These are phyloP conservation scores for Thymus quinquecostatus DNA, from an alignment of 257 asterid species.

Conservation along the genomic window DNA sequence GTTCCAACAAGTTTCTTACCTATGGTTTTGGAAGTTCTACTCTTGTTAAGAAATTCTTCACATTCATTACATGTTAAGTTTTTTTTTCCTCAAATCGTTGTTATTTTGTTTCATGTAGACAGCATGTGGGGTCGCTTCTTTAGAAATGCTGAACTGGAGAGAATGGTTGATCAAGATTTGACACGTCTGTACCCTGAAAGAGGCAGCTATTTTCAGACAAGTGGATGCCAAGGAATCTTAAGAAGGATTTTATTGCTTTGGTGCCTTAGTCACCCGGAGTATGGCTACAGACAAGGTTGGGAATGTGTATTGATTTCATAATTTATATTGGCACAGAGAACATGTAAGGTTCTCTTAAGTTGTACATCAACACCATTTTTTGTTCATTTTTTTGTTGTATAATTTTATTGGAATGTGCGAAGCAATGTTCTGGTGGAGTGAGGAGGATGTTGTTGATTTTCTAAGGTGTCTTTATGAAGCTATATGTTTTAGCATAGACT, in stretches of 20 bases:
- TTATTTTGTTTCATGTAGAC: constrained; percentile 44
- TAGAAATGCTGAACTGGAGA: constrained; percentile 90
- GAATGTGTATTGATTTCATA: not conserved
- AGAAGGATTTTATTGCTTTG: constrained; percentile 85
- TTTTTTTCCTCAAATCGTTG: not conserved
- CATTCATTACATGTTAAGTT: not conserved
- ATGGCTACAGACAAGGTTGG: constrained; percentile 92
- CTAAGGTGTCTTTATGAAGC: constrained; percentile 12
- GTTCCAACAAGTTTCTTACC: not conserved
- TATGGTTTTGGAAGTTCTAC: constrained; percentile 2
- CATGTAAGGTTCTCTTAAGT: constrained; percentile 41
- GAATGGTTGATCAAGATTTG: constrained; percentile 96
- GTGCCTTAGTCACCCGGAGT: constrained; percentile 86
- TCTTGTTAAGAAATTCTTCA: not conserved
- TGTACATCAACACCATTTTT: constrained; percentile 11
- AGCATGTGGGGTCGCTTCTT: constrained; percentile 99
- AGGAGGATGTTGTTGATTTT: constrained; percentile 4
- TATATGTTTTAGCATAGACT: constrained; percentile 2
- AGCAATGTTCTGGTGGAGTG: constrained; percentile 10
- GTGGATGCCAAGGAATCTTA: constrained; percentile 86
- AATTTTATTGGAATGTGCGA: not conserved
- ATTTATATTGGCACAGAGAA: constrained; percentile 70
- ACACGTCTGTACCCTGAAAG: constrained; percentile 94
- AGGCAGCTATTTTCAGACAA: constrained; percentile 92
- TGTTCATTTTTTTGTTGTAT: not conserved